A percentile compares a stretch with the other conserved stretches of the same genome.
phyloP scores from a whole-genome alignment of 2,329 filamentous ascomycete species.

The Fusarium phyllophilum region DNA sequence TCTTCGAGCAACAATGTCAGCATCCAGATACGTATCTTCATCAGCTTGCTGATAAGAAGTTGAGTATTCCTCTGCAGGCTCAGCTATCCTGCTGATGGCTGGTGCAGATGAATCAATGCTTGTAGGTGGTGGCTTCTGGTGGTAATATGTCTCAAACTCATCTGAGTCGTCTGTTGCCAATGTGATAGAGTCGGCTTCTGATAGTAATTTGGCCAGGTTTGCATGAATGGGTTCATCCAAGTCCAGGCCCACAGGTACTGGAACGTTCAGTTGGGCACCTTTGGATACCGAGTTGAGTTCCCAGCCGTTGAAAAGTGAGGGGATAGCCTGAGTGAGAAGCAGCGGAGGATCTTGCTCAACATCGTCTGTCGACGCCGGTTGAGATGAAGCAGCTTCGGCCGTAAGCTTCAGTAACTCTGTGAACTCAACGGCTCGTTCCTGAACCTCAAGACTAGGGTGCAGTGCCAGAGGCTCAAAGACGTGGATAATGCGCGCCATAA shows the following conservation, averaged over 20 bases:
- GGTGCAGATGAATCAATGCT: constrained; percentile 63
- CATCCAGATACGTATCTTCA: constrained; percentile 74
- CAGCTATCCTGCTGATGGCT: constrained; percentile 64
- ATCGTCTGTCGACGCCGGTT: constrained; percentile 66
- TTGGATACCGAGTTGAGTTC: constrained; percentile 91
- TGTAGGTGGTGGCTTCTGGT: constrained; percentile 63
- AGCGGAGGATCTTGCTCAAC: constrained; percentile 76
- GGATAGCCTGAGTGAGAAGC: constrained; percentile 89
- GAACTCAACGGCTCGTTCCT: constrained; percentile 93
- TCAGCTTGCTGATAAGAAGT: constrained; percentile 69
- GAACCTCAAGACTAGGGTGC: constrained; percentile 91
- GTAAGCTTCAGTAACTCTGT: constrained; percentile 89
- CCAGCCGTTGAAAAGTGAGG: constrained; percentile 84
- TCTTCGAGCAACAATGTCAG: constrained; percentile 77
- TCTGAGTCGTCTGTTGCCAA: constrained; percentile 66
- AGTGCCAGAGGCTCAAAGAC: constrained; percentile 81
- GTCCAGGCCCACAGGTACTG: constrained; percentile 78
- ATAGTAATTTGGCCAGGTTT: constrained; percentile 74
- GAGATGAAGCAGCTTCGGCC: constrained; percentile 79
- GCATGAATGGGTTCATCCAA: constrained; percentile 85
- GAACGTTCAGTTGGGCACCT: constrained; percentile 87
- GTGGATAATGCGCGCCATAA: constrained; percentile 84
- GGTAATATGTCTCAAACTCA: constrained; percentile 75
- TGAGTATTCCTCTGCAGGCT: constrained; percentile 59
- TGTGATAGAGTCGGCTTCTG: constrained; percentile 62